These are phyloP conservation scores for Emericellopsis cladophorae DNA, from an alignment of 2,329 filamentous ascomycete genomes.

Conservation along the genomic window DNA sequence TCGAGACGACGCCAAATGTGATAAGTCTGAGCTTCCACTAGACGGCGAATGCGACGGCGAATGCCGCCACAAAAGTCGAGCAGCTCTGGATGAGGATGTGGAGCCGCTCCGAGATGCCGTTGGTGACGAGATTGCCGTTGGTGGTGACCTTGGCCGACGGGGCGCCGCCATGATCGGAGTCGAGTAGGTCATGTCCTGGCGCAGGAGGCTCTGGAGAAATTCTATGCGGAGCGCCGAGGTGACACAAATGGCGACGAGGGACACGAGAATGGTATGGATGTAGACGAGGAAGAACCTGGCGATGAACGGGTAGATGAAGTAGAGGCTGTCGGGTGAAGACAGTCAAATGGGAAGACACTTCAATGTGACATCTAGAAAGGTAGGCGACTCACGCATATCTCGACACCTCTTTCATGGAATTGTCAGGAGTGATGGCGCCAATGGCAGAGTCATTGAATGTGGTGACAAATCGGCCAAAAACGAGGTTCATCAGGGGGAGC, in stretches of 20 bases:
- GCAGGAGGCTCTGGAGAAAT: conserved; percentile 22
- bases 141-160: conserved; percentile 32
- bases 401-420: conserved; percentile 37
- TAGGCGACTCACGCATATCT: conserved; percentile 22
- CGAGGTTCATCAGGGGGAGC: conserved; percentile 44
- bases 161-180: conserved; percentile 29
- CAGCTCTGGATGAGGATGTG: conserved; percentile 25
- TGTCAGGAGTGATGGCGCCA: conserved; percentile 23
- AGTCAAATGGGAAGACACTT: too few species aligned
- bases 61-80: conserved; percentile 24
- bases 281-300: conserved; percentile 41
- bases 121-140: conserved; percentile 30
- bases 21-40: conserved; percentile 29
- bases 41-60: conserved; percentile 24
- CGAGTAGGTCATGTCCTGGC: conserved; percentile 43
- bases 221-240: conserved; percentile 22
- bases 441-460: conserved; percentile 43
- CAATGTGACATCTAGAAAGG: too few species aligned
- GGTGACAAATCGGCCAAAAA: conserved; percentile 42
- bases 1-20: conserved; percentile 28
- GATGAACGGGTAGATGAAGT: conserved; percentile 45
- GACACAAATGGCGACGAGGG: conserved; percentile 20
- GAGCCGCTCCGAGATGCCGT: conserved; percentile 31
- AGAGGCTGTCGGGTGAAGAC: conserved; percentile 22
- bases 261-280: conserved; percentile 30